Evolutionary conservation across 768 basidiomycete species (phyloP).

Genomic region (Podaxis carcinomalis): DNA sequence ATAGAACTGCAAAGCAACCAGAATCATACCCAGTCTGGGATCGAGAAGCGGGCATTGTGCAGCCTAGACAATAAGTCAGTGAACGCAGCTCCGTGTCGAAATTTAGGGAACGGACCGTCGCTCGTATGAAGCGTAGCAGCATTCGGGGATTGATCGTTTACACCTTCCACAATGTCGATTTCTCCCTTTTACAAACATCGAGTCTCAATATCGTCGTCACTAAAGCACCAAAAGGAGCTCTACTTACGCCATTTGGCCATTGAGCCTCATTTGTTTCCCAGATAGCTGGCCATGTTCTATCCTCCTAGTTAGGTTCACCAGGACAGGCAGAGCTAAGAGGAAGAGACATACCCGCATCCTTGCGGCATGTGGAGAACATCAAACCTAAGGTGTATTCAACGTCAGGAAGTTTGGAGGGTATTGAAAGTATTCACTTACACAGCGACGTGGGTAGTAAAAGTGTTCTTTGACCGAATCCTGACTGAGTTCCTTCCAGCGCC

Average conservation of each 20-base stretch:
- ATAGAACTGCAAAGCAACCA: not conserved
- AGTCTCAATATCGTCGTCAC: not conserved
- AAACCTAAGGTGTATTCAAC: conserved; percentile 22
- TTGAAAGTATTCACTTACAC: conserved; percentile 32
- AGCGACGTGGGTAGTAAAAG: conserved; percentile 48
- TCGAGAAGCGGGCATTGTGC: conserved; percentile 26
- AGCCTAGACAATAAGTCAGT: conserved; percentile 16
- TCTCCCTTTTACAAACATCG: conserved; percentile 25
- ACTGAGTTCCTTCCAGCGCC: conserved; percentile 54
- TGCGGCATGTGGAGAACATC: conserved; percentile 35
- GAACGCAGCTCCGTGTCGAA: conserved; percentile 20
- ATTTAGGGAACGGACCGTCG: conserved; percentile 40
- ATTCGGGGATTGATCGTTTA: conserved; percentile 34
- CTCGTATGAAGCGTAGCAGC: conserved; percentile 33
- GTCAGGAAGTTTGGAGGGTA: not conserved
- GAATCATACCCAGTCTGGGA: conserved; percentile 38
- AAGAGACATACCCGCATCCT: conserved; percentile 27
- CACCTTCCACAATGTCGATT: conserved; percentile 38
- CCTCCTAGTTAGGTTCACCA: not conserved
- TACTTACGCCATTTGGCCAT: conserved; percentile 43
- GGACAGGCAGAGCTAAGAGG: not conserved
- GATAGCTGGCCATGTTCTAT: conserved; percentile 47
- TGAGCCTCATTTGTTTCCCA: conserved; percentile 45
- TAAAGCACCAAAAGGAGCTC: not conserved
- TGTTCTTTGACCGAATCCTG: conserved; percentile 46